These are phyloP conservation scores for Megacollybia marginata DNA, from an alignment of 768 basidiomycete genomes.

Conservation along the genomic window DNA sequence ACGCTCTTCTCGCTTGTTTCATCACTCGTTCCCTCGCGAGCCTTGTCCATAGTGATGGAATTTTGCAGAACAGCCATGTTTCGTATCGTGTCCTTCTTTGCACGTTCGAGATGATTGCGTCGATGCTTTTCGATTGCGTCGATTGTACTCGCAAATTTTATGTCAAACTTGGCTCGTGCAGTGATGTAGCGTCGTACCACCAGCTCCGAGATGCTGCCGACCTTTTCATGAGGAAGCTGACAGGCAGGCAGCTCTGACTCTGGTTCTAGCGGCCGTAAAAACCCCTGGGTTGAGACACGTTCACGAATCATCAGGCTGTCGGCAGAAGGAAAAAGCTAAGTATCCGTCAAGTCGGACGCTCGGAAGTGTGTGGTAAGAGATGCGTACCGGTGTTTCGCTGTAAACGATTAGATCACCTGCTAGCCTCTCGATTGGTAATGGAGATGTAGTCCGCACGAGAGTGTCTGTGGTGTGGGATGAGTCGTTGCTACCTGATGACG, in stretches of 20 bases:
- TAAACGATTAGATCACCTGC: conserved; percentile 67
- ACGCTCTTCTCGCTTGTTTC: conserved; percentile 13
- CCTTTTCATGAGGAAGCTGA: conserved; percentile 50
- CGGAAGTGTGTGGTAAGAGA: not conserved
- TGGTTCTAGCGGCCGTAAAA: conserved; percentile 77
- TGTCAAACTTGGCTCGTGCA: conserved; percentile 51
- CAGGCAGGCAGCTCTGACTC: conserved; percentile 61
- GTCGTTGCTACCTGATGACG: too few relatives aligned
- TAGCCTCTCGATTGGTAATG: conserved; percentile 14
- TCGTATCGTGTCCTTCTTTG: conserved; percentile 52
- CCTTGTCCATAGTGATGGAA: conserved; percentile 27
- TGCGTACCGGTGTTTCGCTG: conserved; percentile 34
- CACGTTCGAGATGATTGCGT: conserved; percentile 53
- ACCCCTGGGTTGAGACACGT: conserved; percentile 74
- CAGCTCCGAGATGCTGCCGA: conserved; percentile 73
- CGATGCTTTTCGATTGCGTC: conserved; percentile 61
- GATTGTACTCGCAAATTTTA: conserved; percentile 53
- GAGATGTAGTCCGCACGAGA: not conserved
- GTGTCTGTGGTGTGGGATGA: not conserved
- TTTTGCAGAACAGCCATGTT: conserved; percentile 29
- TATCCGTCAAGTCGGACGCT: not conserved
- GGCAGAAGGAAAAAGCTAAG: conserved; percentile 29
- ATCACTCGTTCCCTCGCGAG: conserved; percentile 4
- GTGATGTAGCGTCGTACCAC: conserved; percentile 72
- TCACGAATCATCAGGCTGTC: conserved; percentile 80